These are phyloP conservation scores for Ilyonectria mors-panacis DNA, from an alignment of 2,329 filamentous ascomycete genomes.

Conservation along the genomic window DNA sequence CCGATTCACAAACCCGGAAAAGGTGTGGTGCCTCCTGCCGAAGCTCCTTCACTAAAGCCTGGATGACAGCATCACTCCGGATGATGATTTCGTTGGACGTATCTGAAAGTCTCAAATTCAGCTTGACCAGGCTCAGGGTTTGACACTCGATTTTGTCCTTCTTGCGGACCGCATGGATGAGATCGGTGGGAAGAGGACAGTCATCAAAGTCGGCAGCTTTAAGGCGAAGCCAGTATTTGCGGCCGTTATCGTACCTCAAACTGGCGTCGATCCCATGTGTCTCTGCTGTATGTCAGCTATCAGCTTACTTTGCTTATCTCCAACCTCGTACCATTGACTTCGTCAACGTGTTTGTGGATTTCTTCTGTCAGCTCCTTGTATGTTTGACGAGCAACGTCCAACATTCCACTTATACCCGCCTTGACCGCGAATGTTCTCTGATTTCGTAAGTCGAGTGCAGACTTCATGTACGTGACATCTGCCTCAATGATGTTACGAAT, in stretches of 20 bases:
- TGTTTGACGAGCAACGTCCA: conserved; percentile 89
- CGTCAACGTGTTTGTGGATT: conserved; percentile 78
- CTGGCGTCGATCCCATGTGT: conserved; percentile 73
- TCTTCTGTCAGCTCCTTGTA: conserved; percentile 92
- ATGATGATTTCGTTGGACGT: conserved; percentile 87
- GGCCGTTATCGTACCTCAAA: conserved; percentile 81
- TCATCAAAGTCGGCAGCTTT: conserved; percentile 74
- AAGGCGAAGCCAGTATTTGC: conserved; percentile 85
- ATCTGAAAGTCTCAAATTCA: conserved; percentile 83
- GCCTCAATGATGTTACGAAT: conserved; percentile 83
- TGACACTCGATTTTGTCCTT: conserved; percentile 89
- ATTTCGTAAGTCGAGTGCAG: conserved; percentile 88
- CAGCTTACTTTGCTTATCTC: too few species aligned
- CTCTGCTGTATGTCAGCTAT: conserved; percentile 55
- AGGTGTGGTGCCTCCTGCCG: conserved; percentile 79
- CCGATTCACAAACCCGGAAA: conserved; percentile 88
- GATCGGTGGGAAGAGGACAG: conserved; percentile 72
- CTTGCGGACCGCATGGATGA: conserved; percentile 83
- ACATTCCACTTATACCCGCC: conserved; percentile 85
- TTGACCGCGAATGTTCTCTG: conserved; percentile 93
- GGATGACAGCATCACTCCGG: conserved; percentile 84
- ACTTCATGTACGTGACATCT: conserved; percentile 83
- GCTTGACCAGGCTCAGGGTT: conserved; percentile 86
- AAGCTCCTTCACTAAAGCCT: conserved; percentile 80
- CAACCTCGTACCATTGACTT: conserved; percentile 71